Evolutionary conservation across 176 grass and related monocot species (phyloP).

Genomic region (Avena eriantha): DNA sequence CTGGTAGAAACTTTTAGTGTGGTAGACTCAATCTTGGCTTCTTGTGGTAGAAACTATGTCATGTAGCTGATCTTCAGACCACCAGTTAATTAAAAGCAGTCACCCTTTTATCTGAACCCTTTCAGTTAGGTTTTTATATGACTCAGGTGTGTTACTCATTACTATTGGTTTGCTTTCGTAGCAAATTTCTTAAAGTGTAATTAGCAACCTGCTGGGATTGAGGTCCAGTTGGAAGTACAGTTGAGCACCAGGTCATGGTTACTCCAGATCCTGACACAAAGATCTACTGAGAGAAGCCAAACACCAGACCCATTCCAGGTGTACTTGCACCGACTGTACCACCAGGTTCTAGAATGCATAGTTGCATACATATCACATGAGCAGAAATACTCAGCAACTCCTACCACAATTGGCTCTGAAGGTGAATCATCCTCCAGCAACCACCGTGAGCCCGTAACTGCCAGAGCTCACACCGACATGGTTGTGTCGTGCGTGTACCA

Average conservation of each 20-base stretch:
- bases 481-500: neutral
- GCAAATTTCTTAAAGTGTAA: slow-evolving; percentile 1
- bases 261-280: slow-evolving; percentile 34
- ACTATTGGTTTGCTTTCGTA: slow-evolving; percentile 11
- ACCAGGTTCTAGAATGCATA: slow-evolving; percentile 3
- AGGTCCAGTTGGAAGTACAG: slow-evolving; percentile 20
- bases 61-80: neutral
- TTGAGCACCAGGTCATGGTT: slow-evolving; percentile 31
- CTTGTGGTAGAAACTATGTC: neutral
- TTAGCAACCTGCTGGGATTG: slow-evolving; percentile 28
- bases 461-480: slow-evolving; percentile 8
- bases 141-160: slow-evolving; percentile 11
- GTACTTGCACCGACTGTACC: slow-evolving; percentile 37
- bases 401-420: slow-evolving; percentile 6
- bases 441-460: neutral
- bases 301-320: slow-evolving; percentile 25
- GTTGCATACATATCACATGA: slow-evolving; percentile 23
- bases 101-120: slow-evolving; percentile 18
- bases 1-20: neutral
- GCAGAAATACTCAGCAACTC: slow-evolving; percentile 14
- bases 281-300: slow-evolving; percentile 25
- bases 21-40: slow-evolving; percentile 19
- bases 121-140: slow-evolving; percentile 4
- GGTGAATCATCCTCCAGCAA: neutral
- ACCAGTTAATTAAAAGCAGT: slow-evolving; percentile 10